Evolutionary conservation across 2,329 filamentous ascomycete species (phyloP).

Genomic region (Xylariales sp.): DNA sequence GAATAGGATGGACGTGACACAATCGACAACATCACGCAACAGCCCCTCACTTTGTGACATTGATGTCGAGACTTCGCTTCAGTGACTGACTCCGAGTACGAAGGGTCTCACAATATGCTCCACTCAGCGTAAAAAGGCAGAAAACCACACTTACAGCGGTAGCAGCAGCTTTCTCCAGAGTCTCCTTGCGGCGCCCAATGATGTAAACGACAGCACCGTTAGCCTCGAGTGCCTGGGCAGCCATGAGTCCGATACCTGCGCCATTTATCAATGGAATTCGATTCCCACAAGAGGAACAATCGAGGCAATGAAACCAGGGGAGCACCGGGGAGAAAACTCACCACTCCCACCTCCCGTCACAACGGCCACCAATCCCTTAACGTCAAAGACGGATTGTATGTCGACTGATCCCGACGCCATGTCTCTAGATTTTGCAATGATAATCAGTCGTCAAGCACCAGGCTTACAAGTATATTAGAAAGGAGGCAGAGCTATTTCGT

Average conservation of each 20-base stretch:
- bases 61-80: no score
- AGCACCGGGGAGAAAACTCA: constrained; percentile 39
- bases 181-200: constrained; percentile 59
- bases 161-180: constrained; percentile 55
- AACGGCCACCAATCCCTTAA: constrained; percentile 65
- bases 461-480: neutral
- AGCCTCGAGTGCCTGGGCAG: constrained; percentile 60
- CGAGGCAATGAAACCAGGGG: no score
- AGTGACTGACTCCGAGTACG: neutral
- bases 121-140: neutral
- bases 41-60: no score
- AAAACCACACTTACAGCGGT: constrained; percentile 44
- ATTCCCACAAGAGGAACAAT: neutral
- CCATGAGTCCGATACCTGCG: constrained; percentile 62
- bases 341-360: constrained; percentile 66
- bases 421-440: neutral
- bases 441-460: neutral
- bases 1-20: constrained; percentile 21
- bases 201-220: constrained; percentile 66
- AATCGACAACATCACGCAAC: neutral
- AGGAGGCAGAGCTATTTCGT: neutral
- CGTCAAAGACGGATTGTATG: constrained; percentile 56
- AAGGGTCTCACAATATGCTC: neutral
- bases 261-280: constrained; percentile 13
- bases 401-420: constrained; percentile 44